Percentiles rank a stretch among this genome's conserved stretches.
phyloP scores from a whole-genome alignment of 179 eudicot species.

The Camellia oleifera region DNA sequence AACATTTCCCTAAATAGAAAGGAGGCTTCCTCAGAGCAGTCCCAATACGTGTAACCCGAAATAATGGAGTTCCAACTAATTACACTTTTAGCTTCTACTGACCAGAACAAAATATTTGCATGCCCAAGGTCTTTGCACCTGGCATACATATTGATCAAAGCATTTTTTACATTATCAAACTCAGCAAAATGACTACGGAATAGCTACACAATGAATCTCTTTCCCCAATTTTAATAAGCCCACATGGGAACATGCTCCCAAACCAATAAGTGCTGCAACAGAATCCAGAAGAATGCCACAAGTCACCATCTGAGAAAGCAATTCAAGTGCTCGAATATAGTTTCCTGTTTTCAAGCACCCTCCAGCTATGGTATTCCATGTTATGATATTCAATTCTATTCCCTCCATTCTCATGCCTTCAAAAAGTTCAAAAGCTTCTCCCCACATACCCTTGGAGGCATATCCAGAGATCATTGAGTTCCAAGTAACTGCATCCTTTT shows the following conservation, averaged over 20 bases:
- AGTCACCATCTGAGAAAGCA: slow-evolving; percentile 52
- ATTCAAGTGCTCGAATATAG: slow-evolving; percentile 46
- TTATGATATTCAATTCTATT: slow-evolving; percentile 50
- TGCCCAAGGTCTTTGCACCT: slow-evolving; percentile 63
- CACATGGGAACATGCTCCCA: slow-evolving; percentile 76
- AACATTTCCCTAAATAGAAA: slow-evolving; percentile 77
- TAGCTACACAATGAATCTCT: slow-evolving; percentile 67
- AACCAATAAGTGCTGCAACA: slow-evolving; percentile 65
- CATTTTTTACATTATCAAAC: slow-evolving; percentile 56
- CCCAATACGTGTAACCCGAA: slow-evolving; percentile 65
- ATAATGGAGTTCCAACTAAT: slow-evolving; percentile 84
- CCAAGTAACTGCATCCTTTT: slow-evolving; percentile 78
- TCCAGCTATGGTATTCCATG: slow-evolving; percentile 81
- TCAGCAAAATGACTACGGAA: slow-evolving; percentile 44
- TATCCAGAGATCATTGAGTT: slow-evolving; percentile 73
- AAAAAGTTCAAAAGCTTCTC: slow-evolving; percentile 62
- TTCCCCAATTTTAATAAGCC: slow-evolving; percentile 50
- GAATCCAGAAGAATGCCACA: slow-evolving; percentile 47
- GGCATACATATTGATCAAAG: slow-evolving; percentile 78
- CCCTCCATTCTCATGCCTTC: slow-evolving; percentile 50
- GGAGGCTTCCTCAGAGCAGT: slow-evolving; percentile 61
- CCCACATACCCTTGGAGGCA: slow-evolving; percentile 75
- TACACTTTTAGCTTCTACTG: slow-evolving; percentile 44
- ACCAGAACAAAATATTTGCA: slow-evolving; percentile 54
- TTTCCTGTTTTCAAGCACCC: slow-evolving; percentile 66